Percentiles rank a stretch among this genome's conserved stretches.
These are phyloP conservation scores for Myrica gale DNA, from an alignment of 306 rosid species.

Conservation along the genomic window DNA sequence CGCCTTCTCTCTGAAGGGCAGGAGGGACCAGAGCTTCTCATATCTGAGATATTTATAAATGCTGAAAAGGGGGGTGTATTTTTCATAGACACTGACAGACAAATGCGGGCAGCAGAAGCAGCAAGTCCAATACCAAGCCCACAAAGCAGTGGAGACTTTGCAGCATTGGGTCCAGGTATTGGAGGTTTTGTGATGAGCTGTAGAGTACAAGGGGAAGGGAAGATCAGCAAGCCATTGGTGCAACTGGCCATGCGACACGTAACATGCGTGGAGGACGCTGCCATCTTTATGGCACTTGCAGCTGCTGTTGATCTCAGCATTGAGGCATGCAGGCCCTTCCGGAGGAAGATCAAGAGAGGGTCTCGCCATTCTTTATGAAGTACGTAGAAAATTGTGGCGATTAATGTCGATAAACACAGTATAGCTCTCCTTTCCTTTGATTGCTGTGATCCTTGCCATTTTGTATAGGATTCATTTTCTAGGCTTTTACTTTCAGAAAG, in stretches of 20 bases:
- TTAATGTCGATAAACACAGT: conserved; percentile 18
- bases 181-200: conserved; percentile 96
- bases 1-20: conserved; percentile 74
- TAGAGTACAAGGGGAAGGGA: conserved; percentile 91
- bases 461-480: conserved; percentile 51
- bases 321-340: conserved; percentile 78
- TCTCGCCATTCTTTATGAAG: conserved; percentile 49
- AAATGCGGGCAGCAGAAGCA: conserved; percentile 42
- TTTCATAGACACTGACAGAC: conserved; percentile 77
- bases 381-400: conserved; percentile 19
- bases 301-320: conserved; percentile 87
- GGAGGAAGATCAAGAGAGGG: conserved; percentile 58
- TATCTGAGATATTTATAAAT: conserved; percentile 69
- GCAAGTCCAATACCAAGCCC: conserved; percentile 82
- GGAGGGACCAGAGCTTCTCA: conserved; percentile 68
- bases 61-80: conserved; percentile 97
- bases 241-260: conserved; percentile 87
- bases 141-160: conserved; percentile 85
- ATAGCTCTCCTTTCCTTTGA: conserved; percentile 22
- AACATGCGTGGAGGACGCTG: conserved; percentile 87
- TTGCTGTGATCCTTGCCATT: conserved; percentile 41
- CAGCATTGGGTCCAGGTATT: conserved; percentile 55
- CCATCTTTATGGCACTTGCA: conserved; percentile 94
- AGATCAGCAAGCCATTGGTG: conserved; percentile 66
- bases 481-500: conserved; percentile 21